Conservation (phyloP, 768 basidiomycete genomes). For the Russula lepida region DNA sequence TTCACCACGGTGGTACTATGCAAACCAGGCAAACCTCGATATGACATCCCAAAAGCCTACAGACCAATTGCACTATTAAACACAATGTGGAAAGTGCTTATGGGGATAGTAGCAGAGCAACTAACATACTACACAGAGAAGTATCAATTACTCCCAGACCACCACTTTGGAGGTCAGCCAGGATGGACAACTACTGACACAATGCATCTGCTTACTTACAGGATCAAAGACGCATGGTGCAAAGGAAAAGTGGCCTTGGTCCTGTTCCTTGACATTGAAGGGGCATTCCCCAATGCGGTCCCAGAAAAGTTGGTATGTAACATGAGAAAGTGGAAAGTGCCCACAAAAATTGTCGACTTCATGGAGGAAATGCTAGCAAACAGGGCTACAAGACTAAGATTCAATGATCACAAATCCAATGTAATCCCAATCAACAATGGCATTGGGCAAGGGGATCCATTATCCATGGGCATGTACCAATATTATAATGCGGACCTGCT, state of each 20-base stretch:
- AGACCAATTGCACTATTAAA: neutral
- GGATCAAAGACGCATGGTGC: neutral
- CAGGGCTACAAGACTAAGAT: neutral
- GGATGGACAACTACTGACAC: neutral
- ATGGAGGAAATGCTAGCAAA: neutral
- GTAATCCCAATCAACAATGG: too few species aligned
- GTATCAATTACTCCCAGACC: neutral
- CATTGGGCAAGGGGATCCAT: neutral
- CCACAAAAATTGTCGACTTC: neutral
- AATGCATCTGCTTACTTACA: too few species aligned
- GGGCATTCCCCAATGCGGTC: neutral
- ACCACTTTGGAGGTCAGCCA: neutral
- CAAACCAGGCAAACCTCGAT: neutral
- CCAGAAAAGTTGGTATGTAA: neutral
- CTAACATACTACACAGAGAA: neutral
- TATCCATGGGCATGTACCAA: neutral
- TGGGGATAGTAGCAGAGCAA: neutral
- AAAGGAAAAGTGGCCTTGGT: neutral
- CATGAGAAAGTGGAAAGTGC: neutral
- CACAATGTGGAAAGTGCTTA: neutral
- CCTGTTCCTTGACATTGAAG: neutral
- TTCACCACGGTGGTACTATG: neutral
- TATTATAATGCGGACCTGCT: slow-evolving; percentile 3
- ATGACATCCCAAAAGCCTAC: neutral
- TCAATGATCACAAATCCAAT: neutral